Conservation (phyloP, 148 eudicot species). For the Rhododendron kiyosumense region DNA sequence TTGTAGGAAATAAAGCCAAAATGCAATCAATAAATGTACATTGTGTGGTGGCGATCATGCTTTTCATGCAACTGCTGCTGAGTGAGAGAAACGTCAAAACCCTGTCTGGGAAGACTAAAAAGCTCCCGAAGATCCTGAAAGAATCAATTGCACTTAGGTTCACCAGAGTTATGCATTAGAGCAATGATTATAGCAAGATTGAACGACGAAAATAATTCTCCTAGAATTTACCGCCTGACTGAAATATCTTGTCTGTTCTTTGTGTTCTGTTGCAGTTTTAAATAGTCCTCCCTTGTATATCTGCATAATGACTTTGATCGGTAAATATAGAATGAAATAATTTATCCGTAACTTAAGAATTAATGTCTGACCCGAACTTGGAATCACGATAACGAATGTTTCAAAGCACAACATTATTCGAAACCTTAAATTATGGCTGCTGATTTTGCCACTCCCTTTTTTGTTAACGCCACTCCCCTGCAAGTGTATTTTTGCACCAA, state of each 20-base stretch:
- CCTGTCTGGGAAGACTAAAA: slow-evolving; percentile 83
- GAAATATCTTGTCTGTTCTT: slow-evolving; percentile 96
- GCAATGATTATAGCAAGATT: background rate
- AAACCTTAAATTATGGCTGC: background rate
- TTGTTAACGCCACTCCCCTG: too few relatives aligned
- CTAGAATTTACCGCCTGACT: slow-evolving; percentile 63
- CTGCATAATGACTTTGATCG: slow-evolving; percentile 30
- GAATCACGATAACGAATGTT: background rate
- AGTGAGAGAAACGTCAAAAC: slow-evolving; percentile 87
- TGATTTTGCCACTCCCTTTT: too few relatives aligned
- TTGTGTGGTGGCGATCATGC: slow-evolving; percentile 60
- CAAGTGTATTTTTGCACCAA: too few relatives aligned
- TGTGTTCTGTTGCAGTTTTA: slow-evolving; percentile 99
- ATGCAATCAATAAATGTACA: slow-evolving; percentile 32
- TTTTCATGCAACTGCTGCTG: slow-evolving; percentile 88
- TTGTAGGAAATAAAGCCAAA: background rate
- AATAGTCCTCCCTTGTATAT: slow-evolving; percentile 94
- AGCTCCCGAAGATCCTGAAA: slow-evolving; percentile 84
- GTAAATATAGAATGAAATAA: background rate
- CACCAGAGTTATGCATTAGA: background rate
- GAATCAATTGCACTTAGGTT: slow-evolving; percentile 6
- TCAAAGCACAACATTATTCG: background rate
- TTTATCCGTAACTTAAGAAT: background rate
- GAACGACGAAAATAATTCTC: background rate
- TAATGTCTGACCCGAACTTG: background rate